Conservation (phyloP, 2,329 filamentous ascomycete species). For the Fusarium mexicanum region DNA sequence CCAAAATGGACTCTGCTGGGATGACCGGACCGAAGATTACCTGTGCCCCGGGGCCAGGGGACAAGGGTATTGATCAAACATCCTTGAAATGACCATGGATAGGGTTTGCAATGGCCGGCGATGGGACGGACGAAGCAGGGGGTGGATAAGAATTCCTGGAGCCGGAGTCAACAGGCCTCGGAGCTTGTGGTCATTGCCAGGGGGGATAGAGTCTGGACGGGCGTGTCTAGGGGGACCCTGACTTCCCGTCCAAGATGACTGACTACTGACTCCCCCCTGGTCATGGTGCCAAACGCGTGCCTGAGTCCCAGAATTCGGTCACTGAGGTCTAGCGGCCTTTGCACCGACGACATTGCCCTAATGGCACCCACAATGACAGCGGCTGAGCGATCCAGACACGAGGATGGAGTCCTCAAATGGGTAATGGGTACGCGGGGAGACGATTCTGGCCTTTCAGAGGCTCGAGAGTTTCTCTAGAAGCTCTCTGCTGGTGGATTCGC, state of each 20-base stretch:
- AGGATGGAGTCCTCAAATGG: slow-evolving; percentile 26
- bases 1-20: slow-evolving; percentile 31
- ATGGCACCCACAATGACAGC: slow-evolving; percentile 44
- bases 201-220: slow-evolving; percentile 23
- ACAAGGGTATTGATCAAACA: slow-evolving; percentile 24
- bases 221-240: slow-evolving; percentile 33
- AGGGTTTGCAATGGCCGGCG: slow-evolving; percentile 30
- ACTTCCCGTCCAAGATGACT: slow-evolving; percentile 29
- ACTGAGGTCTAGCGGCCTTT: slow-evolving; percentile 46
- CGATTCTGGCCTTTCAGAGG: slow-evolving; percentile 33
- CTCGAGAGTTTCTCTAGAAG: not conserved
- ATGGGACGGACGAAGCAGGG: slow-evolving; percentile 30
- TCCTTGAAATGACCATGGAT: slow-evolving; percentile 36
- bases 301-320: slow-evolving; percentile 44
- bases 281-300: slow-evolving; percentile 40
- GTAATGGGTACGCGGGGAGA: slow-evolving; percentile 35
- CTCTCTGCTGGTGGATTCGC: slow-evolving; percentile 36
- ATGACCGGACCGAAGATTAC: slow-evolving; percentile 39
- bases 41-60: slow-evolving; percentile 39
- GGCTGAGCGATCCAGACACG: slow-evolving; percentile 43
- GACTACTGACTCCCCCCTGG: not conserved
- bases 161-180: slow-evolving; percentile 27
- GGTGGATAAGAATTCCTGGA: slow-evolving; percentile 42
- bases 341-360: slow-evolving; percentile 42
- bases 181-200: slow-evolving; percentile 20